Percentiles rank a stretch among this genome's conserved stretches.
Conservation (phyloP, 805 yeast genomes). For the Candida incommunis region DNA sequence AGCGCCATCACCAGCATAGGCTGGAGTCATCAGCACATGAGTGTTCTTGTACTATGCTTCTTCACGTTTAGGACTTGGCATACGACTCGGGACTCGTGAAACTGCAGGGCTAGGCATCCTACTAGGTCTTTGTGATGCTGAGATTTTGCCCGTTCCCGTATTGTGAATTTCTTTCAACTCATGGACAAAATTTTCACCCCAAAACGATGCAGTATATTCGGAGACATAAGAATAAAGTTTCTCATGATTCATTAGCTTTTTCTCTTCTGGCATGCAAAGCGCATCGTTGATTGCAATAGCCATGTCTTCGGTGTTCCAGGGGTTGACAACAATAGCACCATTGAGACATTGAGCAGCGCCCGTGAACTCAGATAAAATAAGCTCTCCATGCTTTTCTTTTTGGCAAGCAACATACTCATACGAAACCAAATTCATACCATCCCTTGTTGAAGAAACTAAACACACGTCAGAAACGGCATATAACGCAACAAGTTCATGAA, state of each 20-base stretch:
- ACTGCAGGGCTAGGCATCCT: not conserved
- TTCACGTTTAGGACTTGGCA: not conserved
- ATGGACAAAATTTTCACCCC: constrained; percentile 94
- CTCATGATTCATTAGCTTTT: constrained; percentile 61
- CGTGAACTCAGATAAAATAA: constrained; percentile 86
- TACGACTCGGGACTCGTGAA: too few relatives aligned
- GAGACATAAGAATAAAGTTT: constrained; percentile 77
- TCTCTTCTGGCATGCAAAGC: constrained; percentile 71
- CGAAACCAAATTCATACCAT: constrained; percentile 95
- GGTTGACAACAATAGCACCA: constrained; percentile 88
- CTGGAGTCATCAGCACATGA: too few relatives aligned
- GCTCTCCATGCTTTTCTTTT: constrained; percentile 66
- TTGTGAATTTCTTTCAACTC: constrained; percentile 35
- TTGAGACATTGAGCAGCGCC: constrained; percentile 98
- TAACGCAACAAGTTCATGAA: constrained; percentile 80
- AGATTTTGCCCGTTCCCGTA: constrained; percentile 10
- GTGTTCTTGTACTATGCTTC: too few relatives aligned
- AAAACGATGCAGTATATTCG: constrained; percentile 86
- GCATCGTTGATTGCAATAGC: constrained; percentile 78
- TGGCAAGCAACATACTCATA: constrained; percentile 97
- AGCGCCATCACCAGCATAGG: too few relatives aligned
- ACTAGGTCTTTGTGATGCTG: not conserved
- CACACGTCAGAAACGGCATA: constrained; percentile 84
- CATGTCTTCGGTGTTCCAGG: constrained; percentile 96
- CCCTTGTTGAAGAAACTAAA: constrained; percentile 85